A percentile compares a stretch with the other conserved stretches of the same genome.
Evolutionary conservation across 768 basidiomycete genomes (phyloP).

Genomic region (Rhizopogon vinicolor): DNA sequence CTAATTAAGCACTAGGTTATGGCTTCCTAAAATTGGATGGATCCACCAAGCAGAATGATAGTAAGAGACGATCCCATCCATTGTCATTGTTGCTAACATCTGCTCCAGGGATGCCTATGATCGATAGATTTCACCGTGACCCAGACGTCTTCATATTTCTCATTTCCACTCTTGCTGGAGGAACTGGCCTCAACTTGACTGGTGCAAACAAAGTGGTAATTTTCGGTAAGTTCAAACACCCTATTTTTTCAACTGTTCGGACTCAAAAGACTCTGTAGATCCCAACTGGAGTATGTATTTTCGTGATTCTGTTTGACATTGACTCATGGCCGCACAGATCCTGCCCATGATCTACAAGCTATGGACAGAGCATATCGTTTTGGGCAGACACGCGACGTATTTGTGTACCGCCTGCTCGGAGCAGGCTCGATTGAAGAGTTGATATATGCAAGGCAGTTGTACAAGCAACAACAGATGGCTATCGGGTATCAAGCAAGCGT

Average conservation of each 20-base stretch:
- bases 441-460: conserved; percentile 85
- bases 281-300: conserved; percentile 86
- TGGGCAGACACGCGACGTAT: conserved; percentile 83
- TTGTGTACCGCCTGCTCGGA: conserved; percentile 78
- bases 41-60: conserved; percentile 57
- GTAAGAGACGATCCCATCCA: conserved; percentile 37
- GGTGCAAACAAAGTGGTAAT: conserved; percentile 94
- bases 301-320: neutral
- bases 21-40: conserved; percentile 78
- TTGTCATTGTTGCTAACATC: neutral
- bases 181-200: conserved; percentile 86
- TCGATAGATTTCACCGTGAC: conserved; percentile 79
- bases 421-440: conserved; percentile 87
- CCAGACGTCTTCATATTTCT: conserved; percentile 74
- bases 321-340: conserved; percentile 49
- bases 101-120: conserved; percentile 71
- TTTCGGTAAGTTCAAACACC: conserved; percentile 50
- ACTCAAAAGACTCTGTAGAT: conserved; percentile 38
- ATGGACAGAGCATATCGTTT: conserved; percentile 87
- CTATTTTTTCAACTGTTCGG: neutral
- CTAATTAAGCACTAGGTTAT: conserved; percentile 33
- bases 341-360: conserved; percentile 91
- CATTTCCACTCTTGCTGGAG: conserved; percentile 89
- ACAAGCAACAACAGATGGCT: conserved; percentile 93
- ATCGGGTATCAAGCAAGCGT: conserved; percentile 82